A percentile compares a stretch with the other conserved stretches of the same genome.
These are phyloP conservation scores for Dianthus caryophyllus DNA, from an alignment of 148 eudicot genomes.

Conservation along the genomic window DNA sequence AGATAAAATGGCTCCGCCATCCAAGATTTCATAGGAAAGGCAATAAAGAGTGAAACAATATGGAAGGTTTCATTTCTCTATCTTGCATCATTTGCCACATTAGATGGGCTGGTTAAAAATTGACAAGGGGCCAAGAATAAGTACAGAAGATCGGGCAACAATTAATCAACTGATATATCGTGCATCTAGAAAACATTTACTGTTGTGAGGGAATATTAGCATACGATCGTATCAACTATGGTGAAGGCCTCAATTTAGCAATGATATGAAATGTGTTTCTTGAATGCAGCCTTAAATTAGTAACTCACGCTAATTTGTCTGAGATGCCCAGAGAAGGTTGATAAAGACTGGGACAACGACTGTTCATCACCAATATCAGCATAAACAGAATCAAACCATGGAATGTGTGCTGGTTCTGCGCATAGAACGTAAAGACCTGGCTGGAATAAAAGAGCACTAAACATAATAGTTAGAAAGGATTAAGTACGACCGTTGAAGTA, in stretches of 20 bases:
- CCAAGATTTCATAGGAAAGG: slow-evolving; percentile 1
- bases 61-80: background rate
- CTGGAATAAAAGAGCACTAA: slow-evolving; percentile 29
- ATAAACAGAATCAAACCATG: slow-evolving; percentile 89
- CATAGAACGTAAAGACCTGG: slow-evolving; percentile 82
- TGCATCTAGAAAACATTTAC: background rate
- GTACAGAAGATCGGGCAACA: background rate
- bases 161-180: background rate
- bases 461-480: slow-evolving; percentile 7
- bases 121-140: background rate
- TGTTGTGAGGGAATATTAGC: background rate
- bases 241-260: background rate
- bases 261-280: background rate
- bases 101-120: background rate
- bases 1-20: background rate
- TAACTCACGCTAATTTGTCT: slow-evolving; percentile 86
- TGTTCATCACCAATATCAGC: slow-evolving; percentile 99
- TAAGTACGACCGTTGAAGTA: background rate
- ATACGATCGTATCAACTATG: background rate
- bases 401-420: slow-evolving; percentile 72
- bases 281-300: background rate
- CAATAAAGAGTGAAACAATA: background rate
- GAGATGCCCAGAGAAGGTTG: slow-evolving; percentile 97
- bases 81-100: background rate
- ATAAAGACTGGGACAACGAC: slow-evolving; percentile 86